Percentiles rank a stretch among this genome's conserved stretches.
phyloP scores from a whole-genome alignment of 2,329 filamentous ascomycete genomes.

The Calycina herbarum region DNA sequence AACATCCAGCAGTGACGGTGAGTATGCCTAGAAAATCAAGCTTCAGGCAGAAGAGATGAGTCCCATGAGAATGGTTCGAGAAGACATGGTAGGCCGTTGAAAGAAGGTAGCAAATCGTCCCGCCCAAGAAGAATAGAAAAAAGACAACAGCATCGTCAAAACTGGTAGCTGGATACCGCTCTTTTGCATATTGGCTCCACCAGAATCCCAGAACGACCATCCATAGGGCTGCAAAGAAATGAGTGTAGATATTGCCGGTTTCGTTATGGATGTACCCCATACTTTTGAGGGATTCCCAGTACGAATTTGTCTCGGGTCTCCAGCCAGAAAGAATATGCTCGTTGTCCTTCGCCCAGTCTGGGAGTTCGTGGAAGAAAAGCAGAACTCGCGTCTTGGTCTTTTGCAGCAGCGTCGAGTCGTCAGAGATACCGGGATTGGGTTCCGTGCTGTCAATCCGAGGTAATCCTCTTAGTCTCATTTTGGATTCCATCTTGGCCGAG shows the following conservation, averaged over 20 bases:
- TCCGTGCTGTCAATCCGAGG: background rate
- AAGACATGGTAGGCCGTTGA: background rate
- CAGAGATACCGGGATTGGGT: background rate
- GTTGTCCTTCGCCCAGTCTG: background rate
- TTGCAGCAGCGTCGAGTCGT: background rate
- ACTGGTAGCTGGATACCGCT: background rate
- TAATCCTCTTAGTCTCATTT: background rate
- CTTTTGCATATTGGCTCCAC: background rate
- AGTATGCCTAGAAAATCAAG: background rate
- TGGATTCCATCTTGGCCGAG: background rate
- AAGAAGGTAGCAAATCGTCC: background rate
- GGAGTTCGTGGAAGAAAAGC: background rate
- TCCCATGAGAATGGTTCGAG: background rate
- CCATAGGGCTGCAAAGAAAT: slow-evolving; percentile 1
- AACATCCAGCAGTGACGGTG: background rate
- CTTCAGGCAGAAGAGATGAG: background rate
- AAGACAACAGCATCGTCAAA: background rate
- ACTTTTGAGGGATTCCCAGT: background rate
- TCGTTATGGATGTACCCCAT: background rate
- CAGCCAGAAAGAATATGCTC: background rate
- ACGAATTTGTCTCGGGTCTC: background rate
- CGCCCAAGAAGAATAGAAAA: background rate
- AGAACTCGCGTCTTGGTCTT: background rate
- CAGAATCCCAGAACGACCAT: background rate
- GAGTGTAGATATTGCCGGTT: background rate